phyloP scores from a whole-genome alignment of 805 yeast species.

The Wickerhamomyces chambardii region DNA sequence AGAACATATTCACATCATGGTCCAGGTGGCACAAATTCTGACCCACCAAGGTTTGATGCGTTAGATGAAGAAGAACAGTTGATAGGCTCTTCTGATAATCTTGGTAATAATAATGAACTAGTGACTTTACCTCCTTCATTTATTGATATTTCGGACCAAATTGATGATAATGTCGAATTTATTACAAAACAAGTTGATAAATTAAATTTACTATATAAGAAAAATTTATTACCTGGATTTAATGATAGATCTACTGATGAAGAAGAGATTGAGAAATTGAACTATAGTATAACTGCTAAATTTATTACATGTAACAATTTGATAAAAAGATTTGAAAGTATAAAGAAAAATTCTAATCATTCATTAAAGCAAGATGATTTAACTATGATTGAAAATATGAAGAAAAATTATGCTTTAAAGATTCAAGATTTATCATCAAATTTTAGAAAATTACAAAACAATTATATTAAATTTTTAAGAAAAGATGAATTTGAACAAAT shows the following conservation, averaged over 20 bases:
- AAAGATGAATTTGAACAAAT: conserved; percentile 62
- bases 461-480: conserved; percentile 74
- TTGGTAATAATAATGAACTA: conserved; percentile 40
- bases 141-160: conserved; percentile 61
- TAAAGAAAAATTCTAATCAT: conserved; percentile 24
- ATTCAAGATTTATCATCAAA: conserved; percentile 72
- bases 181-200: conserved; percentile 48
- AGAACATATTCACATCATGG: conserved; percentile 74
- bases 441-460: conserved; percentile 83
- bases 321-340: conserved; percentile 54
- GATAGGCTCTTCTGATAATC: conserved; percentile 8
- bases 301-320: conserved; percentile 75
- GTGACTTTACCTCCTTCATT: conserved; percentile 70
- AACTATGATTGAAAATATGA: conserved; percentile 67
- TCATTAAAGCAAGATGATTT: conserved; percentile 35
- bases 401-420: conserved; percentile 75
- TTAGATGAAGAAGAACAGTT: conserved; percentile 23
- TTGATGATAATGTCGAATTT: conserved; percentile 50
- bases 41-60: conserved; percentile 14
- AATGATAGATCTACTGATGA: conserved; percentile 75
- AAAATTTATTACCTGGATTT: conserved; percentile 80
- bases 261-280: conserved; percentile 67
- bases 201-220: conserved; percentile 65
- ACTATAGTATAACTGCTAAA: conserved; percentile 61
- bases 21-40: conserved; percentile 18